phyloP scores from a whole-genome alignment of 345 rosid genomes.

The Sapria himalayana region DNA sequence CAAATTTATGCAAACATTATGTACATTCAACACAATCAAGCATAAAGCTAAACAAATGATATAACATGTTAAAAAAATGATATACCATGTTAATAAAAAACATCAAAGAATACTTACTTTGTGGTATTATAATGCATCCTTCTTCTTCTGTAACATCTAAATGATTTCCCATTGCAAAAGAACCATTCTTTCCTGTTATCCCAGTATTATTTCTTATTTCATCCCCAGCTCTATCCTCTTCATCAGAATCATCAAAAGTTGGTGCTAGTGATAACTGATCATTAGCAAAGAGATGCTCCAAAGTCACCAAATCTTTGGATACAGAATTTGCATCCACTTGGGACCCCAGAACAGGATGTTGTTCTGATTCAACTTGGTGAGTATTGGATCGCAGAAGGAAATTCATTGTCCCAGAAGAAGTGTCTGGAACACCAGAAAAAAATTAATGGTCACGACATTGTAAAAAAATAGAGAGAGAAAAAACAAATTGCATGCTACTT shows the following conservation, averaged over 20 bases:
- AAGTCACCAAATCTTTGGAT: slow-evolving; percentile 21
- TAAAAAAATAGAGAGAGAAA: no score
- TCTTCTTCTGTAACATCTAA: slow-evolving; percentile 65
- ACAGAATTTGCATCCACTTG: slow-evolving; percentile 13
- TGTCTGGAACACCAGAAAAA: slow-evolving; percentile 9
- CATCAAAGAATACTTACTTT: no score
- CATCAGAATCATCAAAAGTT: slow-evolving; percentile 17
- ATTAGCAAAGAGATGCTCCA: slow-evolving; percentile 51
- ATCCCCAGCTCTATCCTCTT: slow-evolving; percentile 17
- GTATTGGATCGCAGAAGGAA: slow-evolving; percentile 46
- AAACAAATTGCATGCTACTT: no score
- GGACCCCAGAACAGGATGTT: slow-evolving; percentile 25
- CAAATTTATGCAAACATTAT: no score
- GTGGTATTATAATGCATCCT: slow-evolving; percentile 89
- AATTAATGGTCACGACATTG: no score
- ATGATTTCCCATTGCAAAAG: slow-evolving; percentile 24
- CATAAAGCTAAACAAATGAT: no score
- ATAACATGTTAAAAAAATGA: no score
- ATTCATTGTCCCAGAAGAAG: slow-evolving; percentile 36
- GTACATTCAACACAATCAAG: no score
- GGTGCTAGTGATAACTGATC: slow-evolving; percentile 40
- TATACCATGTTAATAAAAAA: no score
- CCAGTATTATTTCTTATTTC: slow-evolving; percentile 16
- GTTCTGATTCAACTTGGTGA: slow-evolving; percentile 21
- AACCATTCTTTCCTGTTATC: slow-evolving; percentile 12